Conservation (phyloP, 179 eudicot species). For the Amaranthus tricolor region DNA sequence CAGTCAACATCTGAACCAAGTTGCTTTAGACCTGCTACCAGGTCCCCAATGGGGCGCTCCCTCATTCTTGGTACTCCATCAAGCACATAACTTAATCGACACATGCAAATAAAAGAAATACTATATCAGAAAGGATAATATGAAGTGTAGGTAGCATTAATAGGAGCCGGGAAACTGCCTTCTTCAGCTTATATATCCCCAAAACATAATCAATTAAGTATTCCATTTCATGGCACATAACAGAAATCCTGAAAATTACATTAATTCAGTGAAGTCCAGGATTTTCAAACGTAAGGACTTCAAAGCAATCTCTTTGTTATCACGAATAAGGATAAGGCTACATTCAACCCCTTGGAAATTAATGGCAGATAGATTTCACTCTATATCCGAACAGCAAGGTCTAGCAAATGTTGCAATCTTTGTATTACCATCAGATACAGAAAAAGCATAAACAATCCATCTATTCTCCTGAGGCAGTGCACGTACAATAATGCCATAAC, state of each 20-base stretch:
- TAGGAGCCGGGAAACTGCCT: neutral
- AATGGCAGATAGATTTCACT: no score
- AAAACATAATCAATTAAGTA: neutral
- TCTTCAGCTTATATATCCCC: neutral
- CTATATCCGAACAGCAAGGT: no score
- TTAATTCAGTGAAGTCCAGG: neutral
- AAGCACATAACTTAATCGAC: slow-evolving; percentile 62
- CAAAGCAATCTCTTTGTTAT: no score
- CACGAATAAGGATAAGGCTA: no score
- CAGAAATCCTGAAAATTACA: neutral
- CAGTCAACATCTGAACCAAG: slow-evolving; percentile 97
- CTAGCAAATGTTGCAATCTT: neutral
- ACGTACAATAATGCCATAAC: neutral
- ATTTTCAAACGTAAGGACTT: neutral
- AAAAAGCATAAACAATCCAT: neutral
- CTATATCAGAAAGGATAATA: slow-evolving; percentile 1
- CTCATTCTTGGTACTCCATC: slow-evolving; percentile 99
- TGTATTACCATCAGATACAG: neutral
- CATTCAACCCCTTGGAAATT: no score
- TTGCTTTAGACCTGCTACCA: slow-evolving; percentile 91
- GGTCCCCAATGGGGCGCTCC: slow-evolving; percentile 98
- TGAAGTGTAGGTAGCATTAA: neutral
- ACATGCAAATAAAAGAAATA: neutral
- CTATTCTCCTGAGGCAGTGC: neutral
- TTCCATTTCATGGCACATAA: neutral